Base-by-base conservation (phyloP, 768 basidiomycete genomes). In the Lentinula lateritia region DNA sequence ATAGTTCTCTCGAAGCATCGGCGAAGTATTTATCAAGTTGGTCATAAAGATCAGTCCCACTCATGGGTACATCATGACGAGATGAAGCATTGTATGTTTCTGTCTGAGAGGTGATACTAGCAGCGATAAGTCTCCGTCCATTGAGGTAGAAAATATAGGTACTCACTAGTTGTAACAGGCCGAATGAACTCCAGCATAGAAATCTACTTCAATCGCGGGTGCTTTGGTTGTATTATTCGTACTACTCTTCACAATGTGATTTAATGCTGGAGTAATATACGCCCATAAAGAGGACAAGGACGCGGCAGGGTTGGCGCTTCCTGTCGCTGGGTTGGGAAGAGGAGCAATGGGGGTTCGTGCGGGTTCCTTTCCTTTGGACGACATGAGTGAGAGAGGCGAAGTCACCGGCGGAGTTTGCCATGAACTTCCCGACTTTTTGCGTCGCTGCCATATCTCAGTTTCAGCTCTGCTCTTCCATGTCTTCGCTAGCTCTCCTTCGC, bases 141-240 rank as follows among this genome's bases (percentile, higher is more conserved):
- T 52, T 9, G 8, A 39, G 23, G 10, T 20, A 32, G 36, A 43
- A 56, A 50, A 34, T 43, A 71, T 68, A 64, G 28, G 28, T 63
- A 66, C 78, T 75, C 78, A 86, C 82, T 90, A 91, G 75, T 90
- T 89, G 78, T 92, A 91, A 60, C 85, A 85, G n/a, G 89, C 87
- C 18, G 89, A 89, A 72, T 91, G 88, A 43, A 91, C 86, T 62
- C 88, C 88, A 70, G 88, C 84, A 68, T 90, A 89, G 65, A 89
- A 88, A 18, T 75, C 80, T 60, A 88, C 80, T 65, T 90, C 89
- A 66, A 91, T 84, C 12, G 86, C 76, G 39, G 90, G 89, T 6
- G 87, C 84, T 69, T 87, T 89, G 64, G 76, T 72, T 55, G 76
- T 65, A 64, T 80, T 76, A 68, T 87, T 85, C 35, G 83, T 81